Evolutionary conservation across 345 rosid species (phyloP), one percentile per base, ranked within the genome.

Genomic region (Dipteronia dyeriana): DNA sequence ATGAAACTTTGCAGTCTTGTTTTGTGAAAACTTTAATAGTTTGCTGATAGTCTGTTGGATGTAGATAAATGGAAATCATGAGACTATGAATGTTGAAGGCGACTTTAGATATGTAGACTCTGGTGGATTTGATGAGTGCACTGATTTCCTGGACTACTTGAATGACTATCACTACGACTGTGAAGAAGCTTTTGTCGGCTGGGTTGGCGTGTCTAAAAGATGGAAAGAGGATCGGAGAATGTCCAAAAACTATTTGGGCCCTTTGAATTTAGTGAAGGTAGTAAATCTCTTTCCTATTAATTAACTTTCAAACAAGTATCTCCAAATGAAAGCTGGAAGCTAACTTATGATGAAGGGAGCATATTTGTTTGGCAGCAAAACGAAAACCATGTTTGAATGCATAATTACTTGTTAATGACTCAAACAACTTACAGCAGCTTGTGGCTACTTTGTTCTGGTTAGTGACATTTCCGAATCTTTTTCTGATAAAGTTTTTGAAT

Each of bases 61-160:
- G 22, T 70, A 88, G 98, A 86, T 95, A 54, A 93, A 91, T 79
- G 99, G 99, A 78, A 95, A 95, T 78, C 98, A 95, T 31, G 98
- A 93, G 87, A 93, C 96, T 7, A 91, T 93, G 91, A 95, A 91
- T 76, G 93, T 95, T 70, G 99, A 91, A 88, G 96, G 96, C 39
- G 98, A 93, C 81, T 95, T 82, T 85, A 86, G 98, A 86, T 95
- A 88, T 70, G 98, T 88, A 54, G 98, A 91, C 43, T 70, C 90
- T 0, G 88, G 90, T 38, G 98, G 85, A 47, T 95, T 88, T 83
- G 94, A 92, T 79, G 99, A 93, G 82, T 91, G 96, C 59, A 66
- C 78, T 38, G 87, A 87, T 78, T 95, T 93, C 83, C 86, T 93
- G 68, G 91, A 91, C 39, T 86, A 88, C 86, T 84, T 90, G 90